phyloP scores from a whole-genome alignment of 2,329 filamentous ascomycete genomes.

The Claviceps pazoutovae region DNA sequence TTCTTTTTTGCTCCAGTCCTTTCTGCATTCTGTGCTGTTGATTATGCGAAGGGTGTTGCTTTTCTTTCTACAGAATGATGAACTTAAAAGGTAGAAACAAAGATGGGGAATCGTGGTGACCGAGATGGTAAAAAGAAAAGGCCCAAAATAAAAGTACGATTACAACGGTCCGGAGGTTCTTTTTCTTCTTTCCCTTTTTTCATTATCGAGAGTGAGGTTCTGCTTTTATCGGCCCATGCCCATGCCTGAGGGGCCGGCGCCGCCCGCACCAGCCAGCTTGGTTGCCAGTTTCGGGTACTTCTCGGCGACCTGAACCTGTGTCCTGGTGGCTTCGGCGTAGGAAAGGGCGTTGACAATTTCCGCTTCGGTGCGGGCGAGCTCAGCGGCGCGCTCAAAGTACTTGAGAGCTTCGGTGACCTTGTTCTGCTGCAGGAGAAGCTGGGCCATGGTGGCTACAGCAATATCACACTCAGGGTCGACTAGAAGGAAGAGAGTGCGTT shows the following conservation, averaged over 20 bases:
- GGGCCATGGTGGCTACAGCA: slow-evolving; percentile 95
- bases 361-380: slow-evolving; percentile 84
- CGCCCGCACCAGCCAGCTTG: slow-evolving; percentile 38
- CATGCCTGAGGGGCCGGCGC: slow-evolving; percentile 20
- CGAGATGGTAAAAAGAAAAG: neutral
- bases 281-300: slow-evolving; percentile 70
- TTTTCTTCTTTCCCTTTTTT: neutral
- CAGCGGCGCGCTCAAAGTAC: slow-evolving; percentile 93
- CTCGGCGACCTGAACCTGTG: slow-evolving; percentile 83
- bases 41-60: neutral
- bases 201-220: neutral
- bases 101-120: neutral
- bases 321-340: slow-evolving; percentile 92
- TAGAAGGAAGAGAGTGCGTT: slow-evolving; percentile 20
- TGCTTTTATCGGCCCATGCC: slow-evolving; percentile 22
- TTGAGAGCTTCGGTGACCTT: slow-evolving; percentile 90
- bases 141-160: neutral
- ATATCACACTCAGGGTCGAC: slow-evolving; percentile 98
- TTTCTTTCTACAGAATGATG: neutral
- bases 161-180: neutral
- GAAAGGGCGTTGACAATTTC: slow-evolving; percentile 94
- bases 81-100: neutral
- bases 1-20: neutral
- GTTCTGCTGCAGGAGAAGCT: slow-evolving; percentile 91
- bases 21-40: neutral